A percentile compares a stretch with the other conserved stretches of the same genome.
These are phyloP conservation scores for Solanum hybrid DNA, from an alignment of 305 asterid genomes.

Conservation along the genomic window DNA sequence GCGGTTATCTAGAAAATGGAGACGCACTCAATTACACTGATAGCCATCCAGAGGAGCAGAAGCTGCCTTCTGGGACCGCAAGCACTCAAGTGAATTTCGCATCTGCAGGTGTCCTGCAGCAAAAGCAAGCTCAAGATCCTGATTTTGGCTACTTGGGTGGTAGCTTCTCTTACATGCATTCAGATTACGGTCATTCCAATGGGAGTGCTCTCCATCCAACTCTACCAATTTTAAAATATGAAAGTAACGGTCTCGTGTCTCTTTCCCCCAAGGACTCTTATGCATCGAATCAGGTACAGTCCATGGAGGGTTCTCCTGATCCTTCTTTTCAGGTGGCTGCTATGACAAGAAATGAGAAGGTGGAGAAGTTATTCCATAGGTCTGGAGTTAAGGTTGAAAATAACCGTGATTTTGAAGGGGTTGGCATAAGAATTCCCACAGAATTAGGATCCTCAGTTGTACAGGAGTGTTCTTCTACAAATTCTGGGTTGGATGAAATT, in stretches of 20 bases:
- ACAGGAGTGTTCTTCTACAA: conserved; percentile 48
- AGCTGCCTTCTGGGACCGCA: conserved; percentile 23
- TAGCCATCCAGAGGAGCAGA: conserved; percentile 25
- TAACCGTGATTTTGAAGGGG: conserved; percentile 29
- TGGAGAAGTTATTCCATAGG: conserved; percentile 14
- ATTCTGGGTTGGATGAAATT: conserved; percentile 40
- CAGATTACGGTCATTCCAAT: conserved; percentile 36
- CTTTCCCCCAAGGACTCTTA: conserved; percentile 38
- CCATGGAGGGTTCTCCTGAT: conserved; percentile 20
- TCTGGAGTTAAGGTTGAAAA: conserved; percentile 32
- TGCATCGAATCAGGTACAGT: conserved; percentile 35
- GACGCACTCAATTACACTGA: conserved; percentile 18
- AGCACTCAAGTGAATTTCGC: conserved; percentile 22
- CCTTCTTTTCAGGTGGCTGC: conserved; percentile 28
- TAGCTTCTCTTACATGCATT: conserved; percentile 22
- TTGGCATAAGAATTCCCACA: conserved; percentile 19
- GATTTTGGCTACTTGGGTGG: conserved; percentile 27
- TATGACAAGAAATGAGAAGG: conserved; percentile 22
- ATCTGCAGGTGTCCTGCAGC: conserved; percentile 26
- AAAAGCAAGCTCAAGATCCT: conserved; percentile 19
- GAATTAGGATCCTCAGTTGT: conserved; percentile 47
- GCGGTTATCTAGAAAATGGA: conserved; percentile 24
- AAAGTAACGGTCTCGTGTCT: conserved; percentile 29
- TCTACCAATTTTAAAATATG: conserved; percentile 37
- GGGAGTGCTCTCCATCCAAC: conserved; percentile 23